Conservation (phyloP, 352 stramenopile genomes). For the Phytophthora pisi region DNA sequence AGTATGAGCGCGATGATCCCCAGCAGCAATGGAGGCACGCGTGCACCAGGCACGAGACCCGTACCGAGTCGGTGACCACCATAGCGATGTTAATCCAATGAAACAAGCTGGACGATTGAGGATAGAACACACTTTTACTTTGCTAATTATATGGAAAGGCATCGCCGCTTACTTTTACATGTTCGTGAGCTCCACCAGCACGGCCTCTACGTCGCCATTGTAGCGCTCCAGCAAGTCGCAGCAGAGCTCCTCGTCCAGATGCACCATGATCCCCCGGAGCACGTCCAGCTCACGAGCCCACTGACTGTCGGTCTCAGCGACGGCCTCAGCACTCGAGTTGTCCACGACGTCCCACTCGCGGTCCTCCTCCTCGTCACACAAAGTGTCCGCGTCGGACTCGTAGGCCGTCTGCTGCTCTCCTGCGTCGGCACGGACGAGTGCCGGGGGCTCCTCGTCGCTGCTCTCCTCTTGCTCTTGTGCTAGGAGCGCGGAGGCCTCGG, state of each 20-base stretch:
- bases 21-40: slow-evolving; percentile 19
- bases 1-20: slow-evolving; percentile 46
- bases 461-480: slow-evolving; percentile 22
- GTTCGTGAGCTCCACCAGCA: slow-evolving; percentile 68
- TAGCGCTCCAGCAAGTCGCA: slow-evolving; percentile 57
- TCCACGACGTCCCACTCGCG: slow-evolving; percentile 60
- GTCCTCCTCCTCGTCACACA: slow-evolving; percentile 62
- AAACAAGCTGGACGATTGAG: slow-evolving; percentile 1
- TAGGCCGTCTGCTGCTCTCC: slow-evolving; percentile 30
- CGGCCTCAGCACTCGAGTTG: slow-evolving; percentile 27
- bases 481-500: not conserved
- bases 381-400: slow-evolving; percentile 70
- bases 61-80: slow-evolving; percentile 32
- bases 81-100: not conserved
- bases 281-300: slow-evolving; percentile 54
- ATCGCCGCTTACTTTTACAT: slow-evolving; percentile 39
- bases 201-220: slow-evolving; percentile 61
- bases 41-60: slow-evolving; percentile 15
- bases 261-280: slow-evolving; percentile 59
- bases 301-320: slow-evolving; percentile 35
- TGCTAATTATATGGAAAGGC: slow-evolving; percentile 18
- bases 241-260: slow-evolving; percentile 51
- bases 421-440: slow-evolving; percentile 16
- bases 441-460: slow-evolving; percentile 29
- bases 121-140: slow-evolving; percentile 36